phyloP scores from a whole-genome alignment of 1,139 yeast species.

The Taphrina populina region DNA sequence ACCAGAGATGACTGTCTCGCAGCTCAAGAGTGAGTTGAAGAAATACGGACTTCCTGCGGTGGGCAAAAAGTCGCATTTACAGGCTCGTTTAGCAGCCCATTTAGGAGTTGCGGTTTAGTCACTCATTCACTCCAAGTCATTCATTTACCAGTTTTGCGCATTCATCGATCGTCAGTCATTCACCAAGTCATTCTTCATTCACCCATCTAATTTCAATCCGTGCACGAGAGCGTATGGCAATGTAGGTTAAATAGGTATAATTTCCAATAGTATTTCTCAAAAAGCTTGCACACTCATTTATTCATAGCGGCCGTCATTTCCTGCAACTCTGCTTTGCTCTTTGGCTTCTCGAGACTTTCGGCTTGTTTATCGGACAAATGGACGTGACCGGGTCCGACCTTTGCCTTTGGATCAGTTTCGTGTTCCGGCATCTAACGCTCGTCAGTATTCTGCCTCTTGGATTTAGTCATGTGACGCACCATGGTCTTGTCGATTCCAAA shows the following conservation, averaged over 20 bases:
- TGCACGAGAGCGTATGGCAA: too few relatives aligned
- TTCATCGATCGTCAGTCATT: too few relatives aligned
- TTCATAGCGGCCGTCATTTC: conserved; percentile 21
- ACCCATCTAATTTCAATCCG: too few relatives aligned
- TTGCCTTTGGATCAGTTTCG: conserved; percentile 30
- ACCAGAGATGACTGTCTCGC: conserved; percentile 29
- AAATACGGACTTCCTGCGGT: conserved; percentile 10
- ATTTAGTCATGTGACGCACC: conserved; percentile 1
- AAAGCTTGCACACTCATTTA: conserved; percentile 16
- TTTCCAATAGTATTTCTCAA: too few relatives aligned
- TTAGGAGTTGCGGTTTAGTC: not conserved
- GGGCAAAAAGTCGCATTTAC: conserved; percentile 23
- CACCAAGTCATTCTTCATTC: too few relatives aligned
- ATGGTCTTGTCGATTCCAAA: conserved; percentile 33
- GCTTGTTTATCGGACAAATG: conserved; percentile 17
- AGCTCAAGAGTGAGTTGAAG: conserved; percentile 21
- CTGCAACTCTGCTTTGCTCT: conserved; percentile 30
- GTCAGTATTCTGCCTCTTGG: not conserved
- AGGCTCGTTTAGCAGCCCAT: conserved; percentile 4
- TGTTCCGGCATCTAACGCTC: conserved; percentile 20
- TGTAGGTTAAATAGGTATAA: too few relatives aligned
- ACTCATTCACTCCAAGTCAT: too few relatives aligned
- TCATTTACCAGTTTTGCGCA: too few relatives aligned
- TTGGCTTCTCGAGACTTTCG: conserved; percentile 27
- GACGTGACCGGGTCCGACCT: conserved; percentile 29